phyloP scores from a whole-genome alignment of 177 flowering plant species.

The Vitis hybrid region DNA sequence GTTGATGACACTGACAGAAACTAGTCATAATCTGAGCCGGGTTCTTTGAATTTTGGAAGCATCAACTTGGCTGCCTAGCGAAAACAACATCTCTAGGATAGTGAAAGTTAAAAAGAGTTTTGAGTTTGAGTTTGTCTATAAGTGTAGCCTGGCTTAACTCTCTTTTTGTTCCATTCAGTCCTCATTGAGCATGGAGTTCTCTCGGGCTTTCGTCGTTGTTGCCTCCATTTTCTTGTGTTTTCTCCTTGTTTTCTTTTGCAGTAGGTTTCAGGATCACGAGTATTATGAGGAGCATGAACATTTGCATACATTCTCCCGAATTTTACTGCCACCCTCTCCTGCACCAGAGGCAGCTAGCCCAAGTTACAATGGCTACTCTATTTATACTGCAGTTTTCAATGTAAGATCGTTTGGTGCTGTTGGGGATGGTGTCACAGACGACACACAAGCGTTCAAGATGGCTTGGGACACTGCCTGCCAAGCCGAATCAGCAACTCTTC shows the following conservation, averaged over 20 bases:
- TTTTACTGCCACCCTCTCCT: slow-evolving; percentile 34
- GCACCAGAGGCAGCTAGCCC: slow-evolving; percentile 39
- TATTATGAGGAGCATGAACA: neutral
- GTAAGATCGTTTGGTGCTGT: slow-evolving; percentile 69
- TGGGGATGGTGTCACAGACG: slow-evolving; percentile 74
- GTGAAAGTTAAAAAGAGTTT: neutral
- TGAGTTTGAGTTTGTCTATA: slow-evolving; percentile 3
- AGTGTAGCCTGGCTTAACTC: neutral
- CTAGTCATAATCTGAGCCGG: slow-evolving; percentile 6
- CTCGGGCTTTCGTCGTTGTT: slow-evolving; percentile 2
- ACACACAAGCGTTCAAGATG: slow-evolving; percentile 70
- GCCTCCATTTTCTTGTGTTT: slow-evolving; percentile 9
- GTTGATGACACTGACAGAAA: slow-evolving; percentile 1
- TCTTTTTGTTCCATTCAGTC: slow-evolving; percentile 1
- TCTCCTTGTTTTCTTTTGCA: slow-evolving; percentile 11
- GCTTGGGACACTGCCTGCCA: slow-evolving; percentile 88
- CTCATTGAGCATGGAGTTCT: slow-evolving; percentile 7
- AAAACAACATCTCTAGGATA: slow-evolving; percentile 8
- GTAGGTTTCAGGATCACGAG: slow-evolving; percentile 8
- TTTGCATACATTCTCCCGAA: slow-evolving; percentile 14
- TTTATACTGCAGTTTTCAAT: slow-evolving; percentile 23
- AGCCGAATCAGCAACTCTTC: slow-evolving; percentile 36
- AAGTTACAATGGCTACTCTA: neutral
- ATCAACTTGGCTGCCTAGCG: slow-evolving; percentile 4
- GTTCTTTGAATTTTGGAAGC: slow-evolving; percentile 9